Evolutionary conservation across 2,329 filamentous ascomycete genomes (phyloP).

Genomic region (Aphanoascus verrucosus): DNA sequence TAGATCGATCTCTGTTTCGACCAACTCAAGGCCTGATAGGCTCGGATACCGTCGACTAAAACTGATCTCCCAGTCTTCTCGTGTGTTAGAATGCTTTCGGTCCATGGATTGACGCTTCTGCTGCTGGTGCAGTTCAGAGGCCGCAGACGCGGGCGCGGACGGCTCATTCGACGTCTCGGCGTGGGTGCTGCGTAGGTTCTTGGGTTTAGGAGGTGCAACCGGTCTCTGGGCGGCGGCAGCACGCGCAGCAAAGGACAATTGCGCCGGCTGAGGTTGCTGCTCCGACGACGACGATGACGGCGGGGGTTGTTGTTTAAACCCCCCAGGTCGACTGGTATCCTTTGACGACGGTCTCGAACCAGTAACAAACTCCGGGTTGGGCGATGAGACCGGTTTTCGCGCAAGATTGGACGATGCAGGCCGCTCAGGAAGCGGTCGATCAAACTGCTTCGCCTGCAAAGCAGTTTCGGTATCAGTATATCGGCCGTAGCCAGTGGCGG

Average conservation of each 20-base stretch:
- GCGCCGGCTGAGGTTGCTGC: slow-evolving; percentile 15
- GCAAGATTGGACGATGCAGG: slow-evolving; percentile 7
- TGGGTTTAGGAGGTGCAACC: slow-evolving; percentile 50
- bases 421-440: slow-evolving; percentile 17
- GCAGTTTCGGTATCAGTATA: slow-evolving; percentile 52
- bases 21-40: slow-evolving; percentile 74
- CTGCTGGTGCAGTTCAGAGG: no score
- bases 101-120: neutral
- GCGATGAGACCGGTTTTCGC: slow-evolving; percentile 10
- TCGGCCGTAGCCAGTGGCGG: slow-evolving; percentile 80
- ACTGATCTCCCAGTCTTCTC: slow-evolving; percentile 55
- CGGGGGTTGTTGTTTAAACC: neutral
- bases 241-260: slow-evolving; percentile 20
- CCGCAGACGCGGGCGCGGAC: no score
- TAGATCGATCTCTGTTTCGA: slow-evolving; percentile 55
- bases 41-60: slow-evolving; percentile 84
- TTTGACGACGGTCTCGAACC: slow-evolving; percentile 9
- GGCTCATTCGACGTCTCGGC: neutral
- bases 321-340: slow-evolving; percentile 2
- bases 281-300: neutral
- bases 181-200: slow-evolving; percentile 39
- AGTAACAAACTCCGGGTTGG: slow-evolving; percentile 3
- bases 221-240: slow-evolving; percentile 35
- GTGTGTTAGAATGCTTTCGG: slow-evolving; percentile 19
- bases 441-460: slow-evolving; percentile 32